Percentiles rank a stretch among this genome's conserved stretches.
Evolutionary conservation across 108 stramenopile species (phyloP).

Genomic region (Cyclostephanos invisitatus): DNA sequence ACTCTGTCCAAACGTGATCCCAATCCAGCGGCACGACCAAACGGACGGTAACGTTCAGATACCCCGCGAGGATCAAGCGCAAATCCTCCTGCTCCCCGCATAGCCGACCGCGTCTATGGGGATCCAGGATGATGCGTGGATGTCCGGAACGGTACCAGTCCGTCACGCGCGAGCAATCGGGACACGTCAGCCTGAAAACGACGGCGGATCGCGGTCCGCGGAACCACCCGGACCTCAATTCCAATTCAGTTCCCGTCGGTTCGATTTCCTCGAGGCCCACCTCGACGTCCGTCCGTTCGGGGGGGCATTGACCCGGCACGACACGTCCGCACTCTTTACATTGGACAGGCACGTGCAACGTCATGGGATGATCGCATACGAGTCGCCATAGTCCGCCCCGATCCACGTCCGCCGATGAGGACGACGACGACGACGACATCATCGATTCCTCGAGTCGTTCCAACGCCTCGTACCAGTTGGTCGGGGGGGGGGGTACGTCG

Average conservation of each 20-base stretch:
- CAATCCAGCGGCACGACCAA: slow-evolving; percentile 48
- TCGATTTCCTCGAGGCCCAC: slow-evolving; percentile 40
- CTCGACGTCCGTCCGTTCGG: slow-evolving; percentile 25
- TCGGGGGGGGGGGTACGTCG: slow-evolving; percentile 14
- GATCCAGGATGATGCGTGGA: slow-evolving; percentile 43
- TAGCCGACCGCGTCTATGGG: slow-evolving; percentile 46
- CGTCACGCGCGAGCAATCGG: slow-evolving; percentile 24
- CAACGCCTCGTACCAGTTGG: slow-evolving; percentile 49
- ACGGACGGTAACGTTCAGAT: slow-evolving; percentile 45
- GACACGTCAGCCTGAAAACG: slow-evolving; percentile 40
- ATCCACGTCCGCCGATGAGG: no score
- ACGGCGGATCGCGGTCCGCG: slow-evolving; percentile 34
- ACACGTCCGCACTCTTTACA: slow-evolving; percentile 49
- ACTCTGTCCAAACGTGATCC: slow-evolving; percentile 64
- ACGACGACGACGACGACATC: no score
- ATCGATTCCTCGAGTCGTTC: slow-evolving; percentile 15
- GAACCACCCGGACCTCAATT: slow-evolving; percentile 47
- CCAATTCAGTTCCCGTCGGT: slow-evolving; percentile 35
- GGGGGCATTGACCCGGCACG: slow-evolving; percentile 33
- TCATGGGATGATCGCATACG: slow-evolving; percentile 55
- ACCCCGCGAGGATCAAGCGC: slow-evolving; percentile 45
- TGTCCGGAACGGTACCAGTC: slow-evolving; percentile 53
- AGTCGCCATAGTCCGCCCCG: slow-evolving; percentile 35
- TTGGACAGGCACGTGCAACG: slow-evolving; percentile 50
- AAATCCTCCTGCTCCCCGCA: slow-evolving; percentile 60